Evolutionary conservation across 2,329 filamentous ascomycete species (phyloP), one percentile per base, ranked within the genome.

Genomic region (Myriosclerotinia curreyana): DNA sequence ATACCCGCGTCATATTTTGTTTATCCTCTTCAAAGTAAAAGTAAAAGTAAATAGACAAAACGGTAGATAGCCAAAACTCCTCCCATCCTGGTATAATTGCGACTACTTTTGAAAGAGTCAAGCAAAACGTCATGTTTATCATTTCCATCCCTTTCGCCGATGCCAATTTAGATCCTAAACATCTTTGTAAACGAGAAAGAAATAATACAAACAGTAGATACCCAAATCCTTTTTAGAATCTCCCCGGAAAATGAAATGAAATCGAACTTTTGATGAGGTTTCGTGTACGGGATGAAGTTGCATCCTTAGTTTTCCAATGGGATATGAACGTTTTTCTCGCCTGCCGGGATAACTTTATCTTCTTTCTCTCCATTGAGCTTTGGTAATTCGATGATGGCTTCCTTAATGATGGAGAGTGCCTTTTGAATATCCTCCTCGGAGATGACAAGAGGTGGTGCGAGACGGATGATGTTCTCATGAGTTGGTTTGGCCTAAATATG

Each of bases 381-480:
- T 2, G 93, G 92, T 61, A 99, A 82, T 77, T 97, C 93, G 70
- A 83, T 81, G 73, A 97, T 82, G 17, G 94, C 88, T 74, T 93
- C 87, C 67, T 86, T 83, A 74, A 99, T 96, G 73, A 95, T 94
- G 60, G 77, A 77, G 62, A 98, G 76, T 1, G 94, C 89, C 74
- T 86, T 84, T 70, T 86, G 83, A 69, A 99, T 88, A 79, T 99
- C 86, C 66, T 88, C 84, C 74, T 98, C 92, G 34, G 88, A 92
- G 73, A 99, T 98, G 69, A 99, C 92, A 62, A 99, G 82, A 25
- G 95, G 95, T 54, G 95, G 95, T n/a, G 95, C 95, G 67, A 99
- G 89, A 65, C 95, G 90, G 76, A 99, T 99, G 76, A 99, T 98
- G 78, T 98, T 97, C 74, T 96, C 89, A 78, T 99, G 95, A 8